Base-by-base conservation (phyloP, 306 rosid genomes). In the Cercis canadensis region DNA sequence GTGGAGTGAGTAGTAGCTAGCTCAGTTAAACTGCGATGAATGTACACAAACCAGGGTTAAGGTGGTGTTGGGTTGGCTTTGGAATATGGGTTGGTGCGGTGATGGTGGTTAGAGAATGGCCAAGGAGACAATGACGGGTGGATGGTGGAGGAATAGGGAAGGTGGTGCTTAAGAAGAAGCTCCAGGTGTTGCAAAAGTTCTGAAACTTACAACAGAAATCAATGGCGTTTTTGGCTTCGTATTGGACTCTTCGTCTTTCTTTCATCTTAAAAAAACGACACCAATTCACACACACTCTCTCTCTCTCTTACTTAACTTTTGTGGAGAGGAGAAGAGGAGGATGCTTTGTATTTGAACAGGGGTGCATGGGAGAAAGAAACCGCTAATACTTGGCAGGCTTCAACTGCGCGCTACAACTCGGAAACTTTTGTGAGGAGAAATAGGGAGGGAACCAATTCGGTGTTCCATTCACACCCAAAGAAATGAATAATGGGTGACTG, bases 151-250 rank as follows among this genome's bases (percentile, higher is more conserved):
- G 54, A 11, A 16, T 32, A 67, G 4, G 86, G 68, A 81, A 83
- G 75, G 12, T 57, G 79, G 75, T 29, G 80, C 13, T 49, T 32
- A 13, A 57, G 2, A 61, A 21, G 19, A 4, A 16, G 14, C 9
- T 81, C 76, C 98, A 92, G 74, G 86, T 92, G 98, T 82, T 83
- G 86, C 77, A 39, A 86, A 89, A 87, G 85, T 89, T 89, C 98
- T 92, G 96, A 74, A 55, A 41, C 57, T 54, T 54, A 80, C 86
- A 81, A 76, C 83, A 65, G 67, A 81, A 85, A 67, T 82, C 91
- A 87, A 90, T 86, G 86, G 77, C 82, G 64, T 77, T 75, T 76
- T 81, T 74, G 65, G 64, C 56, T 49, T 72, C 56, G 72, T 47
- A 57, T 76, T 82, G 78, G 80, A 29, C 67, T 56, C 82, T 40